phyloP scores from a whole-genome alignment of 1,284 basidiomycete genomes.

The Limonomyces culmigenus region DNA sequence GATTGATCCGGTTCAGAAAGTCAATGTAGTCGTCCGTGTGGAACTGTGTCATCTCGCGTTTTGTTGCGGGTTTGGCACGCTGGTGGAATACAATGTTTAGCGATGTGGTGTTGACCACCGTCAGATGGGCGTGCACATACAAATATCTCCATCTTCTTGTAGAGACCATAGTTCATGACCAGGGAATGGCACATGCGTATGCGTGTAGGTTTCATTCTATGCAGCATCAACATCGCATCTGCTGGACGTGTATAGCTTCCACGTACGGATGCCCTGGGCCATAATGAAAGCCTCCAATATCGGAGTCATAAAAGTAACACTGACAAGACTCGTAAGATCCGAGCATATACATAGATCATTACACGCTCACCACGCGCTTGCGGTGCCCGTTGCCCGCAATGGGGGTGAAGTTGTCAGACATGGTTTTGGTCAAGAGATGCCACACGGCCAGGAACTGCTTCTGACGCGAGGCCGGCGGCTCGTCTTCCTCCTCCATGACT shows the following conservation, averaged over 20 bases:
- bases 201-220: constrained; percentile 88
- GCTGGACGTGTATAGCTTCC: not conserved
- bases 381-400: constrained; percentile 61
- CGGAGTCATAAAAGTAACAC: constrained; percentile 98
- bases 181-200: constrained; percentile 99
- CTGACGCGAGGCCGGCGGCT: no score
- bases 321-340: constrained; percentile 15
- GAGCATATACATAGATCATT: constrained; percentile 1
- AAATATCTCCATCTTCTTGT: constrained; percentile 96
- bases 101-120: not conserved
- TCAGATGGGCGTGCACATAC: constrained; percentile 33
- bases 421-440: no score
- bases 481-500: no score
- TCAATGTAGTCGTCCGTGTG: constrained; percentile 92
- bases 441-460: no score
- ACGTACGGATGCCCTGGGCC: constrained; percentile 80
- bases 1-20: constrained; percentile 72
- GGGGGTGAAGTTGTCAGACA: constrained; percentile 42
- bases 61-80: constrained; percentile 98
- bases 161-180: constrained; percentile 98
- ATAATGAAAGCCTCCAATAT: constrained; percentile 97
- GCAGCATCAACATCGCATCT: constrained; percentile 4
- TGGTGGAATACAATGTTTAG: constrained; percentile 15
- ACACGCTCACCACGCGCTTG: constrained; percentile 67
- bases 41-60: constrained; percentile 94